Conservation (phyloP, 345 rosid genomes). For the Microcos paniculata region DNA sequence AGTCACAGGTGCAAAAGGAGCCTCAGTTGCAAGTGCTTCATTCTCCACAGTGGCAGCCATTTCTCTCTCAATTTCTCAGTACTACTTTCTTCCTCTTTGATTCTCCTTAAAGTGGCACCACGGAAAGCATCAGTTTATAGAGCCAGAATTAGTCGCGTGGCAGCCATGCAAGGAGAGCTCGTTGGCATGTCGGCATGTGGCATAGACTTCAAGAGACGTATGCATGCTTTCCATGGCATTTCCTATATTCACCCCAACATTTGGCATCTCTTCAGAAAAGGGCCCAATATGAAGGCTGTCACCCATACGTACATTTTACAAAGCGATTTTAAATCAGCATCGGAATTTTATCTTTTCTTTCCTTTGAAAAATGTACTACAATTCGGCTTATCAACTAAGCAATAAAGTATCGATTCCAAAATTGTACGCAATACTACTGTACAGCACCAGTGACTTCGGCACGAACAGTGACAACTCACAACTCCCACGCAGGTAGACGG, state of each 20-base stretch:
- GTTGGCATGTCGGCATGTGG: background rate
- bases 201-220: too few species aligned
- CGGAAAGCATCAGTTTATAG: background rate
- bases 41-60: slow-evolving; percentile 28
- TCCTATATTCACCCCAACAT: background rate
- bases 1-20: slow-evolving; percentile 77
- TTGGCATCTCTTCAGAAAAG: background rate
- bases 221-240: background rate
- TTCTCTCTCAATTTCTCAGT: background rate
- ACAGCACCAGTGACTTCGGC: too few species aligned
- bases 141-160: background rate
- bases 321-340: background rate
- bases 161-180: background rate
- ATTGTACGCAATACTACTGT: too few species aligned
- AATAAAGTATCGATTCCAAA: background rate
- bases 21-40: slow-evolving; percentile 59
- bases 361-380: background rate
- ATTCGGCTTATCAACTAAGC: background rate
- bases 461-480: too few species aligned
- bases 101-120: background rate
- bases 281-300: background rate
- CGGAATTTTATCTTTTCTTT: background rate
- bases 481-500: too few species aligned
- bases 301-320: background rate
- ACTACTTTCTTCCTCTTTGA: background rate